These are phyloP conservation scores for Boletus subparvulus DNA, from an alignment of 768 basidiomycete species.

Conservation along the genomic window DNA sequence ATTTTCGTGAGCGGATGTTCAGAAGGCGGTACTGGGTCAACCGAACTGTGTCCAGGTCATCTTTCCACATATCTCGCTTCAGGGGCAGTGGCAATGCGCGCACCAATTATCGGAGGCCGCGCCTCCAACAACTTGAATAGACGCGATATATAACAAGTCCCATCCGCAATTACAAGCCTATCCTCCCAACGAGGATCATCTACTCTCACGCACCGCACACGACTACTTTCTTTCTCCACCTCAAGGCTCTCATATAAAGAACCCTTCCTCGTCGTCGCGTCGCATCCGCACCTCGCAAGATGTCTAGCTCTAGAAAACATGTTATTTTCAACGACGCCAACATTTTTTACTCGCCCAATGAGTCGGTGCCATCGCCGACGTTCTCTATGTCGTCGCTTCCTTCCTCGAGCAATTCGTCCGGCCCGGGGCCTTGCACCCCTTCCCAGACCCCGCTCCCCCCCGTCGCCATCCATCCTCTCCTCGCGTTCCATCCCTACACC, in stretches of 20 bases:
- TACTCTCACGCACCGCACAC: slow-evolving; percentile 23
- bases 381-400: slow-evolving; percentile 31
- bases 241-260: slow-evolving; percentile 13
- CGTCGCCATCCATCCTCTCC: slow-evolving; percentile 32
- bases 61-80: not conserved
- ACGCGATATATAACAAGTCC: slow-evolving; percentile 16
- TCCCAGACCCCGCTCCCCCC: slow-evolving; percentile 23
- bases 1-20: slow-evolving; percentile 12
- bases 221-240: slow-evolving; percentile 19
- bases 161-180: slow-evolving; percentile 1
- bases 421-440: slow-evolving; percentile 25
- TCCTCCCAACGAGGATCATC: slow-evolving; percentile 9
- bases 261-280: slow-evolving; percentile 10
- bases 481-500: slow-evolving; percentile 27
- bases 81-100: slow-evolving; percentile 28
- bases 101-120: slow-evolving; percentile 22
- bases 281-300: slow-evolving; percentile 7
- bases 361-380: slow-evolving; percentile 24
- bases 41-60: slow-evolving; percentile 11
- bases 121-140: slow-evolving; percentile 20
- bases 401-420: slow-evolving; percentile 30
- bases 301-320: slow-evolving; percentile 25
- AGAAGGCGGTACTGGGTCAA: slow-evolving; percentile 19
- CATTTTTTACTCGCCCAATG: slow-evolving; percentile 33
- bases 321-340: slow-evolving; percentile 35